Conservation (phyloP, 495 filamentous ascomycete genomes). For the Xylaria acuta region DNA sequence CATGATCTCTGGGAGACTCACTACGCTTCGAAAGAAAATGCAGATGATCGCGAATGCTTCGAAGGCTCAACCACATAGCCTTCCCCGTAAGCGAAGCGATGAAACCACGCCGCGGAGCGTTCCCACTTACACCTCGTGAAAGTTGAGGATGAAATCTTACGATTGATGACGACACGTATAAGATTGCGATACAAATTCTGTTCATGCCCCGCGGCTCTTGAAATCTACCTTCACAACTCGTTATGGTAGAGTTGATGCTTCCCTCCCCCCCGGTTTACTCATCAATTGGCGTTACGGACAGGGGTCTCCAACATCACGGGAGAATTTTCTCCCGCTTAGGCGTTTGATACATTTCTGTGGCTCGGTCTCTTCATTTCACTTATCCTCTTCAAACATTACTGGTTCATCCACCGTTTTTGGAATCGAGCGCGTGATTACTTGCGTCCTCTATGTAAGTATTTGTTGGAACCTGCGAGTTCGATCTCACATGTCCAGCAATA, state of each 20-base stretch:
- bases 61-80: constrained; percentile 42
- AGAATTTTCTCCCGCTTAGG: constrained; percentile 29
- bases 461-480: neutral
- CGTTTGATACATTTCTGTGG: constrained; percentile 31
- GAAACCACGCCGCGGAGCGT: constrained; percentile 53
- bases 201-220: constrained; percentile 40
- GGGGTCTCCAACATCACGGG: constrained; percentile 22
- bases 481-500: neutral
- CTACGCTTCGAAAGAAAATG: constrained; percentile 50
- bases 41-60: constrained; percentile 52
- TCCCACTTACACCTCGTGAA: constrained; percentile 43
- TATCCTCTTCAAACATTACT: neutral
- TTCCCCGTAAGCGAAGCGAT: constrained; percentile 52
- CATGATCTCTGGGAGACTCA: constrained; percentile 51
- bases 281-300: constrained; percentile 37
- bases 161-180: constrained; percentile 45
- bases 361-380: neutral
- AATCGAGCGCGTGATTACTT: neutral
- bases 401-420: constrained; percentile 10
- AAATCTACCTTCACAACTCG: constrained; percentile 32
- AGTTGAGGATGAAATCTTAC: constrained; percentile 32
- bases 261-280: constrained; percentile 26
- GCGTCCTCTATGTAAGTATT: neutral
- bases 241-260: constrained; percentile 15
- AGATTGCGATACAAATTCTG: constrained; percentile 41